Conservation (phyloP, 371 early-diverging fungal species). For the Mortierella sp. region DNA sequence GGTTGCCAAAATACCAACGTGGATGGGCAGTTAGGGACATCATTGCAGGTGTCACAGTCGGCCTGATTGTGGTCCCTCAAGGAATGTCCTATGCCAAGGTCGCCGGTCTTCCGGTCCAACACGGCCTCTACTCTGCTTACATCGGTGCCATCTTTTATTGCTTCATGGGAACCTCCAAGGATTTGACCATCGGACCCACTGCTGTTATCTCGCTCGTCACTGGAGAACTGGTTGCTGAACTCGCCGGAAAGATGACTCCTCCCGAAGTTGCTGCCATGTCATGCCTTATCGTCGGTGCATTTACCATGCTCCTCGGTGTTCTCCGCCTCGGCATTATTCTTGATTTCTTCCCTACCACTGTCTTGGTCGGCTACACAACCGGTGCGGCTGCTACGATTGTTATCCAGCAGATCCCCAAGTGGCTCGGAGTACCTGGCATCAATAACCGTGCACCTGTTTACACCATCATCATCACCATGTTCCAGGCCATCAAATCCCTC, state of each 20-base stretch:
- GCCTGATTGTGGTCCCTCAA: slow-evolving; percentile 87
- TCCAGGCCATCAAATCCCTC: slow-evolving; percentile 59
- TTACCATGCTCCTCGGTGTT: slow-evolving; percentile 75
- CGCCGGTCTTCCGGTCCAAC: slow-evolving; percentile 84
- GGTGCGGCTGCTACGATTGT: slow-evolving; percentile 86
- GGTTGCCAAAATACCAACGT: slow-evolving; percentile 59
- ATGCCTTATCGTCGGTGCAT: slow-evolving; percentile 74
- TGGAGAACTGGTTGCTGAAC: slow-evolving; percentile 62
- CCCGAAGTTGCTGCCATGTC: slow-evolving; percentile 65
- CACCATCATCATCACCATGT: slow-evolving; percentile 69
- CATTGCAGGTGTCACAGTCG: slow-evolving; percentile 91
- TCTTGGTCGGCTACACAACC: slow-evolving; percentile 82
- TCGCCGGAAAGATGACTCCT: slow-evolving; percentile 57
- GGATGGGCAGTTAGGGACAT: slow-evolving; percentile 86
- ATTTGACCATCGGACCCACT: slow-evolving; percentile 91
- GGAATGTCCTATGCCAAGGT: slow-evolving; percentile 89
- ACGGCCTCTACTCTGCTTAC: slow-evolving; percentile 90
- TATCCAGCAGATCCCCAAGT: slow-evolving; percentile 81
- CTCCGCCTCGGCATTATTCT: slow-evolving; percentile 84
- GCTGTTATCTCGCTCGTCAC: slow-evolving; percentile 86
- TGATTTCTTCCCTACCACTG: slow-evolving; percentile 86
- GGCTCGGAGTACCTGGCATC: slow-evolving; percentile 80
- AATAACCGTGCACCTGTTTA: slow-evolving; percentile 72
- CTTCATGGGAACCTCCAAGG: slow-evolving; percentile 88
- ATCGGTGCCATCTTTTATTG: slow-evolving; percentile 84